phyloP scores from a whole-genome alignment of 345 rosid species.

The Melaleuca alternifolia region DNA sequence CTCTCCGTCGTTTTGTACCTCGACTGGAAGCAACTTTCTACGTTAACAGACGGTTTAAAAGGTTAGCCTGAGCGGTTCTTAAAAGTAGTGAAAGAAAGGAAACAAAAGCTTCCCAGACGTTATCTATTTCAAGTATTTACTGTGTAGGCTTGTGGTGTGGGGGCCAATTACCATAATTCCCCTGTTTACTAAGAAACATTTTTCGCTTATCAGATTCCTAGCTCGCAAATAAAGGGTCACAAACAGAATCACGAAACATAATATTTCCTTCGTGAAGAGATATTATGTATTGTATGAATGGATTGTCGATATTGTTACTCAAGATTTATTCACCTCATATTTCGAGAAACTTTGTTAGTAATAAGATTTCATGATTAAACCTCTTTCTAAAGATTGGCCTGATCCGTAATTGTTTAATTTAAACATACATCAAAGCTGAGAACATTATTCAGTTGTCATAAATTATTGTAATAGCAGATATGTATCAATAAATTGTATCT shows the following conservation, averaged over 20 bases:
- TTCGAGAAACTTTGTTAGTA: not conserved
- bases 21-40: not conserved
- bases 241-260: not conserved
- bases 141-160: not conserved
- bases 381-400: not conserved
- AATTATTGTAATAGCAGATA: not conserved
- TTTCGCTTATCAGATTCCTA: not conserved
- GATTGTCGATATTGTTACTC: not conserved
- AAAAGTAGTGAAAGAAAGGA: slow-evolving; percentile 13
- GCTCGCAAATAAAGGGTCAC: not conserved
- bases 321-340: not conserved
- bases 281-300: not conserved
- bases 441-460: not conserved
- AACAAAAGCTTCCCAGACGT: not conserved
- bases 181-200: not conserved
- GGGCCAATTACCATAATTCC: not conserved
- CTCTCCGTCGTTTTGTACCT: not conserved
- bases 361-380: not conserved
- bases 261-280: not conserved
- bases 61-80: slow-evolving; percentile 4
- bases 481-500: not conserved
- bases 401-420: not conserved
- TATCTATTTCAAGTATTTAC: not conserved
- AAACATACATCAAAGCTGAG: not conserved
- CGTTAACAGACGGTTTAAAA: slow-evolving; percentile 1